Base-by-base conservation (phyloP, 2,329 filamentous ascomycete genomes). In the Cladobotryum mycophilum region DNA sequence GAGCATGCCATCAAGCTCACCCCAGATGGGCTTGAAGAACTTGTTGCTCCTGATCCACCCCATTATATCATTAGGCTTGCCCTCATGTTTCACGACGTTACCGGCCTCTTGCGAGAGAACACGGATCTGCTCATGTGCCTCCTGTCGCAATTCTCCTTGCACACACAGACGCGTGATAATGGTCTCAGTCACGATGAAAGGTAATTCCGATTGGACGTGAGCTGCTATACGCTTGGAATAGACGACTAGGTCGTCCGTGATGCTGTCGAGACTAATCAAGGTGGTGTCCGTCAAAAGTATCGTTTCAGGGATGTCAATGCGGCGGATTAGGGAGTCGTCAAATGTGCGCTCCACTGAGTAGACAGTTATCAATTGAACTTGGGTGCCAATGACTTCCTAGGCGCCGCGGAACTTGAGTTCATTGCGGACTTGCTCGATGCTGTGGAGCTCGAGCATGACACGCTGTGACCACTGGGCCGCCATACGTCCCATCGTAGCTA, bases 101-200 rank as follows among this genome's bases (percentile, higher is more conserved):
- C 77, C 80, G 0, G 89, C 88, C 70, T 95, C 75, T 70, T 90
- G 86, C 2, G 80, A 88, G 41, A 96, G 77, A 1, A 96, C 86
- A 7, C 86, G 85, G 61, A 96, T 91, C 68, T 92, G 74, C 71
- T 96, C 90, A 69, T 96, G 90, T 1, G 88, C 86, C 20, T 63
- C 60, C 49, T 95, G 89, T 46, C 89, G 75, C 8, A 81, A 87
- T 25, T 75, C 78, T 33, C 88, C 88, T 62, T 84, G 79, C 51
- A 82, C 80, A 25, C 85, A 81, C 50, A 92, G 76, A 58, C 81
- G 82, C 88, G 95, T 90, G 65, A 91, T 88, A 64, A 90, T 84
- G 8, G 25, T 54, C 49, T 59, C 64, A 8, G 84, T 90, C 7
- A 83, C 79, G 85, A 92, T 93, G 71, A 96, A 95, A 1, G 91